Base-by-base conservation (phyloP, 768 basidiomycete genomes). In the Termitomyces sp. region DNA sequence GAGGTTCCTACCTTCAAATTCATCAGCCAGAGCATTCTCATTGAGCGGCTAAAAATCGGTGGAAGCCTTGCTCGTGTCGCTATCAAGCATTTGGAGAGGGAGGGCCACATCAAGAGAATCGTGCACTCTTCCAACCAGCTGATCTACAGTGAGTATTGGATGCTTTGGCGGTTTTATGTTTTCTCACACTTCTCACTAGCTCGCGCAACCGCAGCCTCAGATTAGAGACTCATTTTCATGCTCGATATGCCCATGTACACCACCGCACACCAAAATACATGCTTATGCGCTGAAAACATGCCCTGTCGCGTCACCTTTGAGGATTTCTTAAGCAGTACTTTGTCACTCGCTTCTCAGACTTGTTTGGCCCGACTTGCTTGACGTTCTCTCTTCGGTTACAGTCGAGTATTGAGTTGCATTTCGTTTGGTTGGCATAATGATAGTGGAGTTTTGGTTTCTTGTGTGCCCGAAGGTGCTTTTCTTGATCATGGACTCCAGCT, bases 1-100 rank as follows among this genome's bases (percentile, higher is more conserved):
- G 96, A 98, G 78, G 94, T 93, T 78, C 97, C 97, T 51, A 95
- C 96, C 75, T 99, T 95, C 93, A 92, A 92, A 72, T 92, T 98
- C 85, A 95, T 98, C 87, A 91, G 89, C 76, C 92, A 95, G 80
- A 91, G 90, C 72, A 95, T 96, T 78, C 92, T 99, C 79, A 97
- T 99, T 74, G 97, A 99, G 79, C 89, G 97, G 71, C 85, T 98
- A 77, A 98, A 98, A 74, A 84, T 99, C 76, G 96, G 96, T 77
- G 97, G 97, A 64, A 90, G 89, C 68, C 82, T 99, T 72, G 96
- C 97, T 55, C 91, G 96, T 59, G 74, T 91, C 66, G 93, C 93
- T 56, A 97, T 98, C 77, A 82, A 81, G 68, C 92, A 96, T 79
- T 78, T 98, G 78, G 92, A 94, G 85, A 92, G 87, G 80, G 94